phyloP scores from a whole-genome alignment of 306 rosid genomes.

The Datisca glomerata region DNA sequence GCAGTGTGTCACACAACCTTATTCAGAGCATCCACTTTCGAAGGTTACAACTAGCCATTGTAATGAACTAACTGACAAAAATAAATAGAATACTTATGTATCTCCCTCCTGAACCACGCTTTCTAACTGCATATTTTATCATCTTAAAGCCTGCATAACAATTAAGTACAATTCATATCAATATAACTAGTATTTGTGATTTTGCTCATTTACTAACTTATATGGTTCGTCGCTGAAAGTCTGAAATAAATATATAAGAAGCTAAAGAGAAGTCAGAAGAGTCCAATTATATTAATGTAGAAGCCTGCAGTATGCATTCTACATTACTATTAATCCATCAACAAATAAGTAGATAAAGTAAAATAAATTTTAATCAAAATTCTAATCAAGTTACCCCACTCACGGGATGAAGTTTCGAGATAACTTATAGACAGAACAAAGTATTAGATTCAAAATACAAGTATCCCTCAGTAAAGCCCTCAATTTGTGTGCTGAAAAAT shows the following conservation, averaged over 20 bases:
- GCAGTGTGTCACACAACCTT: slow-evolving; percentile 91
- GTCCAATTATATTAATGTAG: too few relatives aligned
- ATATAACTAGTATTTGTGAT: too few relatives aligned
- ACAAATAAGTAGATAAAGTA: too few relatives aligned
- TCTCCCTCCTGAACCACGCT: slow-evolving; percentile 95
- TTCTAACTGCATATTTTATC: slow-evolving; percentile 77
- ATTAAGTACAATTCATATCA: slow-evolving; percentile 9
- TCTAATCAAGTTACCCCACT: background rate
- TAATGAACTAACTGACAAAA: slow-evolving; percentile 79
- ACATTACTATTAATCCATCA: too few relatives aligned
- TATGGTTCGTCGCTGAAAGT: too few relatives aligned
- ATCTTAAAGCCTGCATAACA: slow-evolving; percentile 61
- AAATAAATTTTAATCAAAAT: too few relatives aligned
- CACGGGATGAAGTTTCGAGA: background rate
- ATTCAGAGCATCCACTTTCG: slow-evolving; percentile 89
- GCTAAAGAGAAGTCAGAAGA: background rate
- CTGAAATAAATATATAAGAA: too few relatives aligned
- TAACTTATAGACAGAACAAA: background rate
- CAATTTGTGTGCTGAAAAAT: too few relatives aligned
- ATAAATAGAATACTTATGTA: slow-evolving; percentile 89
- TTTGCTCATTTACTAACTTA: too few relatives aligned
- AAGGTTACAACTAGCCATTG: slow-evolving; percentile 79
- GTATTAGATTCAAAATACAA: background rate
- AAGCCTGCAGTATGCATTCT: background rate
- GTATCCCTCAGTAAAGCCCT: too few relatives aligned